Percentiles rank a stretch among this genome's conserved stretches.
These are phyloP conservation scores for Taxillus chinensis DNA, from an alignment of 164 flowering plant species.

Conservation along the genomic window DNA sequence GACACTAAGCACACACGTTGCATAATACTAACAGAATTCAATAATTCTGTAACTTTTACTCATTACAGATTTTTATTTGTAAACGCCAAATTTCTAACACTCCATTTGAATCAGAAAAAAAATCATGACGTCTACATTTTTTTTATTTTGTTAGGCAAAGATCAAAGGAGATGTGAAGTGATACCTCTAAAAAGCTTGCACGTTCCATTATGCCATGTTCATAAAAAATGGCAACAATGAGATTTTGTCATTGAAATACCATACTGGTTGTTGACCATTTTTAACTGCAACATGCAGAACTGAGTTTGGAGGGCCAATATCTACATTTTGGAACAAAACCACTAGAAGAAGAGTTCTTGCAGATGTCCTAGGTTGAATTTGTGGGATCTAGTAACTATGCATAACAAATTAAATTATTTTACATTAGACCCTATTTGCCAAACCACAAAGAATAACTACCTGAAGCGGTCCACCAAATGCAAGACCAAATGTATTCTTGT, in stretches of 20 bases:
- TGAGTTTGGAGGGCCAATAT: constrained; percentile 76
- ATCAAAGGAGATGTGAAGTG: no score
- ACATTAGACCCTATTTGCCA: no score
- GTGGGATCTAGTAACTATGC: constrained; percentile 53
- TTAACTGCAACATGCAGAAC: constrained; percentile 92
- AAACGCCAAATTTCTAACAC: no score
- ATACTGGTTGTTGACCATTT: constrained; percentile 93
- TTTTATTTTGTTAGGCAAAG: no score
- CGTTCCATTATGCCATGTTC: constrained; percentile 99
- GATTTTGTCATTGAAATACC: constrained; percentile 88
- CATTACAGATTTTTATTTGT: no score
- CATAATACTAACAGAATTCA: no score
- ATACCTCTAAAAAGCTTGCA: no score
- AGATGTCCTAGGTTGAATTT: constrained; percentile 76
- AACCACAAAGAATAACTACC: constrained; percentile 29
- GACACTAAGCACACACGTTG: no score
- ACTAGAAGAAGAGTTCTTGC: constrained; percentile 73
- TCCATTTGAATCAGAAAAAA: no score
- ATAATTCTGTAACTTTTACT: no score
- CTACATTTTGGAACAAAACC: constrained; percentile 72
- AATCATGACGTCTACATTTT: no score
- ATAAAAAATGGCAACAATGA: constrained; percentile 40
- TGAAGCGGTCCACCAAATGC: constrained; percentile 81
- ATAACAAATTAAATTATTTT: background rate
- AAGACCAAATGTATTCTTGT: constrained; percentile 92